phyloP scores from a whole-genome alignment of 2,329 filamentous ascomycete species.

The Fusarium euwallaceae region DNA sequence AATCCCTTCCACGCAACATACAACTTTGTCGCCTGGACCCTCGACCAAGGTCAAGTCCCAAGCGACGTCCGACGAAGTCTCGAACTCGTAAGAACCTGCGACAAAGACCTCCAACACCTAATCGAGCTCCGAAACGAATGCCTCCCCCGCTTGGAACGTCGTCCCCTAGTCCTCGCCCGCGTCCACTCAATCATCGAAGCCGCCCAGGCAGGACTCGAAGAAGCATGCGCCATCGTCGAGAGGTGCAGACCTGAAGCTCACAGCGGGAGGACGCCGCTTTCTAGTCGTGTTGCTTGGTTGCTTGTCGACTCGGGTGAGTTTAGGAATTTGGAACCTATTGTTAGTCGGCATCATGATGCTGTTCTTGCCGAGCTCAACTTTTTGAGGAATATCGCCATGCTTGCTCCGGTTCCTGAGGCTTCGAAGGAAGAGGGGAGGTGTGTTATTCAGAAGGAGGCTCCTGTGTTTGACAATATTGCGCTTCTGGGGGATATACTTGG shows the following conservation, averaged over 20 bases:
- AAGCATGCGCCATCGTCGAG: conserved; percentile 48
- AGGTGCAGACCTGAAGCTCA: conserved; percentile 45
- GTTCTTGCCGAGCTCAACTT: conserved; percentile 49
- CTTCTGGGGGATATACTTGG: conserved; percentile 37
- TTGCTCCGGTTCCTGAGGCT: conserved; percentile 19
- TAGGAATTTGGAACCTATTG: conserved; percentile 41
- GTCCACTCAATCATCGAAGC: conserved; percentile 48
- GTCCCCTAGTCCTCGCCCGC: conserved; percentile 44
- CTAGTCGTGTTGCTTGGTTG: conserved; percentile 43
- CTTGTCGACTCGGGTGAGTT: conserved; percentile 45
- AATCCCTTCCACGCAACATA: conserved; percentile 31
- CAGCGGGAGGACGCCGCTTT: conserved; percentile 32
- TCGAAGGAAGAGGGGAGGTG: neutral
- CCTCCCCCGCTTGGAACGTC: conserved; percentile 41
- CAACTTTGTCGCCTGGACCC: conserved; percentile 27
- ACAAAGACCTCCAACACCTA: conserved; percentile 50
- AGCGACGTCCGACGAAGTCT: conserved; percentile 46
- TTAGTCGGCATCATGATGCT: conserved; percentile 47
- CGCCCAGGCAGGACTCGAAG: conserved; percentile 44
- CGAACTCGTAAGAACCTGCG: conserved; percentile 50
- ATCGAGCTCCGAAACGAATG: conserved; percentile 49
- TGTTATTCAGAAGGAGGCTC: neutral
- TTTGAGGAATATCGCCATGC: conserved; percentile 37
- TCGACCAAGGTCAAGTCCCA: conserved; percentile 46
- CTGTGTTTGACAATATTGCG: conserved; percentile 32